These are phyloP conservation scores for Jaenimonas drosophilae DNA, from an alignment of 208 protist genomes.

Conservation along the genomic window DNA sequence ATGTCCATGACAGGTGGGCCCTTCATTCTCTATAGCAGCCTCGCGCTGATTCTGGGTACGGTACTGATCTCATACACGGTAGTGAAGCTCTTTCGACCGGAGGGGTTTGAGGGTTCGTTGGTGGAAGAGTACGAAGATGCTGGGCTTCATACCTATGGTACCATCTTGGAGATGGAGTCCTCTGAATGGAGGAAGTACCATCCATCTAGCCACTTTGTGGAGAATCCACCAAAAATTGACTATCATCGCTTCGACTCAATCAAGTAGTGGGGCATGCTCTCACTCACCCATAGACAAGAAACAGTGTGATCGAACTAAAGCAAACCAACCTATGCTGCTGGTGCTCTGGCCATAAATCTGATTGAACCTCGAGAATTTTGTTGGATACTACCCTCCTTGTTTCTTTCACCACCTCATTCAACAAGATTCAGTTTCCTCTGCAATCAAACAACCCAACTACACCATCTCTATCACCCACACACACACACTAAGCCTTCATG, in stretches of 20 bases:
- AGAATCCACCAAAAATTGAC: slow-evolving; percentile 32
- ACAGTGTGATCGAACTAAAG: no score
- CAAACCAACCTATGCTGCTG: no score
- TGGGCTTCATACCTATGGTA: slow-evolving; percentile 72
- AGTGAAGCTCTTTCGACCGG: slow-evolving; percentile 47
- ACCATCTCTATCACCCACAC: no score
- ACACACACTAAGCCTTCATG: no score
- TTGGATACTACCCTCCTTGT: no score
- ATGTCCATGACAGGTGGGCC: slow-evolving; percentile 45
- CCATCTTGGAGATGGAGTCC: slow-evolving; percentile 64
- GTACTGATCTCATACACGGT: slow-evolving; percentile 43
- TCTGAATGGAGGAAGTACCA: slow-evolving; percentile 58
- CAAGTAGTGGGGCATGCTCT: slow-evolving; percentile 7
- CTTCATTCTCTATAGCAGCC: slow-evolving; percentile 38
- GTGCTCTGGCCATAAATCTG: no score
- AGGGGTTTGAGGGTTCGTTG: slow-evolving; percentile 72
- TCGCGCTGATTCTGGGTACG: slow-evolving; percentile 47
- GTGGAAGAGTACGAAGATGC: slow-evolving; percentile 84
- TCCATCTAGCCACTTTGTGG: slow-evolving; percentile 44
- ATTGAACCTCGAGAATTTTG: no score
- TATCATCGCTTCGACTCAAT: slow-evolving; percentile 18
- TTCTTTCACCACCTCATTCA: no score
- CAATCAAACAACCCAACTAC: no score
- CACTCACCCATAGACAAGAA: no score
- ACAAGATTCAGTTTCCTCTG: no score